A percentile compares a stretch with the other conserved stretches of the same genome.
Evolutionary conservation across 1,139 yeast genomes (phyloP).

Genomic region (Pichia norvegensis): DNA sequence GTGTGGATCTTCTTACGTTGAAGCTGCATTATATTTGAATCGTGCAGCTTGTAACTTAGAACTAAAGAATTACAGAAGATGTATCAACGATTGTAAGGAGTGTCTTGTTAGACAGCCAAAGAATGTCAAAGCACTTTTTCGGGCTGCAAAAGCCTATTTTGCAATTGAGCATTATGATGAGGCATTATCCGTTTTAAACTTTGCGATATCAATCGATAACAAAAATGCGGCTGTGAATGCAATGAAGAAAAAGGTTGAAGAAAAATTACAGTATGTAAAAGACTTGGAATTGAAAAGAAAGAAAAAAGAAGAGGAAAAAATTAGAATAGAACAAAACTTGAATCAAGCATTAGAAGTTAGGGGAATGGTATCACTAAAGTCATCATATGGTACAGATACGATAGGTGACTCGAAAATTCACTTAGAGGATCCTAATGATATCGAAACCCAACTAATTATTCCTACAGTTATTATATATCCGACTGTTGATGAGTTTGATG

Average conservation of each 20-base stretch:
- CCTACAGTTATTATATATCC: constrained; percentile 84
- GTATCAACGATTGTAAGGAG: constrained; percentile 78
- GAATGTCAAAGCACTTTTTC: constrained; percentile 74
- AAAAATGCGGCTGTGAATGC: constrained; percentile 47
- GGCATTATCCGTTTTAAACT: constrained; percentile 56
- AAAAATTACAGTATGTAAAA: constrained; percentile 29
- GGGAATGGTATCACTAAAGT: constrained; percentile 41
- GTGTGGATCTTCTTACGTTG: constrained; percentile 47
- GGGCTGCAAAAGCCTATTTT: constrained; percentile 78
- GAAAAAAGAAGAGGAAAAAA: constrained; percentile 25
- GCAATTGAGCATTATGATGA: constrained; percentile 64
- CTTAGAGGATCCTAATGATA: constrained; percentile 64
- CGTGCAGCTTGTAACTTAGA: constrained; percentile 91
- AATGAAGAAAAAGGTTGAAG: constrained; percentile 34
- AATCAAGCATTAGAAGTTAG: constrained; percentile 50
- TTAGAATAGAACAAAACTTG: constrained; percentile 34
- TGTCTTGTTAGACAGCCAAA: constrained; percentile 60
- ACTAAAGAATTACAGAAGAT: constrained; percentile 71
- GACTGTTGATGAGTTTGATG: constrained; percentile 76
- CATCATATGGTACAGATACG: constrained; percentile 44
- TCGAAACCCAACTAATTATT: constrained; percentile 68
- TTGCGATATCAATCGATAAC: constrained; percentile 55
- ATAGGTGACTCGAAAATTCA: constrained; percentile 41
- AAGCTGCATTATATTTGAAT: constrained; percentile 61
- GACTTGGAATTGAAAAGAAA: constrained; percentile 22